These are phyloP conservation scores for Neurospora sp. DNA, from an alignment of 495 filamentous ascomycete genomes.

Conservation along the genomic window DNA sequence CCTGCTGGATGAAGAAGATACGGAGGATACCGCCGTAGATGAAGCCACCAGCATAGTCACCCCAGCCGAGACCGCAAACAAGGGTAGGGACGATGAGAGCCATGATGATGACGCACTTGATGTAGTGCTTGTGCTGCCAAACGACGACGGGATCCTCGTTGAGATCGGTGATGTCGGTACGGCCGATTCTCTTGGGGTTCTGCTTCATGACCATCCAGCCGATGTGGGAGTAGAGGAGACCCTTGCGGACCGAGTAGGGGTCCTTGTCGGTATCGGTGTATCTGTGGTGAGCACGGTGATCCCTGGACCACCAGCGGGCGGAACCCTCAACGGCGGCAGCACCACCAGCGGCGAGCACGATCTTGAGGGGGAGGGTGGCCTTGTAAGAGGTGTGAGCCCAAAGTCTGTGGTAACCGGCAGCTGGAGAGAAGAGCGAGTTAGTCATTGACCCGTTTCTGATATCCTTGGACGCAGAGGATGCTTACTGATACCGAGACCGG, in stretches of 20 bases:
- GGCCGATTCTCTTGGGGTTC: slow-evolving; percentile 86
- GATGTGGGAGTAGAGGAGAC: slow-evolving; percentile 88
- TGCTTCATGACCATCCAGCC: slow-evolving; percentile 93
- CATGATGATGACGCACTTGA: slow-evolving; percentile 83
- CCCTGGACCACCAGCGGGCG: slow-evolving; percentile 93
- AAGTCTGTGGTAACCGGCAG: slow-evolving; percentile 71
- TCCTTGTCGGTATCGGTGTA: slow-evolving; percentile 99
- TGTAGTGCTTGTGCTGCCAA: slow-evolving; percentile 90
- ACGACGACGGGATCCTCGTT: slow-evolving; percentile 92
- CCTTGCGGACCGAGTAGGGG: slow-evolving; percentile 98
- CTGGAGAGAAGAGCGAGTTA: slow-evolving; percentile 17
- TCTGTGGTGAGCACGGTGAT: slow-evolving; percentile 95
- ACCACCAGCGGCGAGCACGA: slow-evolving; percentile 86
- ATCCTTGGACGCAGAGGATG: neutral
- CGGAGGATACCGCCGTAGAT: slow-evolving; percentile 92
- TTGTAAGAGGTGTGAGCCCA: slow-evolving; percentile 96
- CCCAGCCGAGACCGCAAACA: slow-evolving; percentile 79
- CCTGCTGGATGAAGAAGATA: slow-evolving; percentile 92
- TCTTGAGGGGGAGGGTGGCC: slow-evolving; percentile 74
- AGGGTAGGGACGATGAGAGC: slow-evolving; percentile 74
- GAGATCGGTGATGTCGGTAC: slow-evolving; percentile 92
- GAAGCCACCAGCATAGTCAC: slow-evolving; percentile 83
- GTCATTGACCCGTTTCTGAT: neutral
- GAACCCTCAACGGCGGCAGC: slow-evolving; percentile 95
- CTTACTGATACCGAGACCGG: slow-evolving; percentile 80